Evolutionary conservation across 208 protist species (phyloP), one percentile per base, ranked within the genome.

Genomic region (Leptomonas seymouri): DNA sequence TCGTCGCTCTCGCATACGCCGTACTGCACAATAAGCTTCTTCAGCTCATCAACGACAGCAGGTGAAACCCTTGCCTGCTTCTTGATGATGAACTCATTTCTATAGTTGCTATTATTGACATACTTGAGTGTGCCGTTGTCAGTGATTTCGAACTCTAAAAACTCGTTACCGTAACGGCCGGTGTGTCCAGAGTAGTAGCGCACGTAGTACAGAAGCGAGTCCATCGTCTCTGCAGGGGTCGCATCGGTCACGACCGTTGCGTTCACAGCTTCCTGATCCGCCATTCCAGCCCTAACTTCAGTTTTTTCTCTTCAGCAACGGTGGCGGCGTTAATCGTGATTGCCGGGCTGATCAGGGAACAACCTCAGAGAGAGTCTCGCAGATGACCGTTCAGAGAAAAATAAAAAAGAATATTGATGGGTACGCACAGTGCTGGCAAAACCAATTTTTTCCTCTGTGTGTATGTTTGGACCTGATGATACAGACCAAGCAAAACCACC

Each of bases 1-100:
- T 97, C 91, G 63, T 93, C 85, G 61, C 83, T 82, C 25, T 92
- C 86, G 62, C 84, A 91, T 21, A 97, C 61, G 2, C 46, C 61
- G 15, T 85, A 90, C 39, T 80, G 60, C 41, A 92, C 81, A 60
- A 93, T 84, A 41, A 93, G 68, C 44, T 73, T 75, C 65, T 93
- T 93, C 46, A 94, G 74, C 61, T 90, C 86, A 15, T 92, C 82
- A 20, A 97, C 64, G 16, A 97, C 89, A 3, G 75, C 83, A 2
- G 80, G 81, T 5, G 89, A 93, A 2, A 94, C 78, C 3, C 85
- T 63, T 2, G 83, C 79, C 73, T 93, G 89, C 63, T 93, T 92
- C 77, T 93, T 94, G 71, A 97, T 94, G 59, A 93, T 93, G 60
- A 90, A 90, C 59, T 97, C 91, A 34, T 94, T 97, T 54, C 89